Percentiles rank a stretch among this genome's conserved stretches.
Evolutionary conservation across 257 asterid genomes (phyloP).

Genomic region (Datura wrightii): DNA sequence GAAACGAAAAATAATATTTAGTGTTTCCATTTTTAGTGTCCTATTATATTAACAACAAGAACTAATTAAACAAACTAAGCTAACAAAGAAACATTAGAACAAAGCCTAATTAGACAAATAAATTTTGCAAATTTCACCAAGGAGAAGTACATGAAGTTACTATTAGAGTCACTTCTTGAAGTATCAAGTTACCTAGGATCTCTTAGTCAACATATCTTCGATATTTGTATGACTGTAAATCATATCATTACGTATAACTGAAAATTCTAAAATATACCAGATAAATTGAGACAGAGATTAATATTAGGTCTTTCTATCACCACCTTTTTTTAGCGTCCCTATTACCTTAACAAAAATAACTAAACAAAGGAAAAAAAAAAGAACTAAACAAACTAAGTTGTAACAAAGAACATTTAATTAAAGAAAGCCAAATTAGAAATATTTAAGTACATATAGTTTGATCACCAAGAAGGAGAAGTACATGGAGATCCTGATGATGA

Average conservation of each 20-base stretch:
- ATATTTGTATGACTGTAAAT: too few relatives aligned
- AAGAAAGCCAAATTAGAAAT: not conserved
- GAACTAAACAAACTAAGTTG: not conserved
- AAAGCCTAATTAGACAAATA: not conserved
- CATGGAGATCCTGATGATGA: constrained; percentile 51
- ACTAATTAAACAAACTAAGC: not conserved
- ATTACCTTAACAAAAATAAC: not conserved
- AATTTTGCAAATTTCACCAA: constrained; percentile 42
- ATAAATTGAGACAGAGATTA: not conserved
- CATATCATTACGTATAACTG: too few relatives aligned
- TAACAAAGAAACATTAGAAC: not conserved
- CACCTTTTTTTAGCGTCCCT: not conserved
- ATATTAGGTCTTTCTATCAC: not conserved
- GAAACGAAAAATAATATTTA: not conserved
- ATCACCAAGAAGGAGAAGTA: constrained; percentile 65
- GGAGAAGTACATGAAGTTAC: constrained; percentile 44
- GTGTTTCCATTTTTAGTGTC: not conserved
- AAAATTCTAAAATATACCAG: too few relatives aligned
- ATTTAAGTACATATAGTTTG: not conserved
- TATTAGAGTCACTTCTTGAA: constrained; percentile 50
- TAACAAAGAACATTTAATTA: not conserved
- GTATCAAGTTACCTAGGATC: not conserved
- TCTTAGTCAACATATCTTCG: too few relatives aligned
- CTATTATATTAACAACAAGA: not conserved
- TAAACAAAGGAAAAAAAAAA: not conserved